Percentiles rank a stretch among this genome's conserved stretches.
Conservation (phyloP, 306 rosid genomes). For the Dryas drummondii region DNA sequence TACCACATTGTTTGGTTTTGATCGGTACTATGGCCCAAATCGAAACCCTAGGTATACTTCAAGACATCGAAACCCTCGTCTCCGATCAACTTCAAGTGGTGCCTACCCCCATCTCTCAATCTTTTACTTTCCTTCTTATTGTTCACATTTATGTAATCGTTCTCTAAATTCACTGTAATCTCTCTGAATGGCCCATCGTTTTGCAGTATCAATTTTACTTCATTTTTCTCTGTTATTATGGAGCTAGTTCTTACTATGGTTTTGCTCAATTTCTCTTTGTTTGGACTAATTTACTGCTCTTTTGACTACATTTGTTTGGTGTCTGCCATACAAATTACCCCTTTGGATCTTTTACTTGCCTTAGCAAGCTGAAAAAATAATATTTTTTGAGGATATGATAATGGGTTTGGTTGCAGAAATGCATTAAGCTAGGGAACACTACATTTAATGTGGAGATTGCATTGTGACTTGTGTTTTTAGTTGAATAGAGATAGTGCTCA, state of each 20-base stretch:
- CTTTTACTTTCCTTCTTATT: neutral
- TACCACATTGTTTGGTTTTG: no score
- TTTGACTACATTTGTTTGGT: neutral
- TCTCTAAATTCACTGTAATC: neutral
- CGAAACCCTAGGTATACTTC: constrained; percentile 61
- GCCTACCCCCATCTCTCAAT: constrained; percentile 12
- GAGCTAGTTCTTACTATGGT: neutral
- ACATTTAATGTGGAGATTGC: neutral
- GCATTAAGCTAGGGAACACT: neutral
- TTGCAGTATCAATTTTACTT: neutral
- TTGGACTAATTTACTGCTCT: neutral
- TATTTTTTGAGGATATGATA: neutral
- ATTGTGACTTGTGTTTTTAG: neutral
- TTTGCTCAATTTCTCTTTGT: neutral
- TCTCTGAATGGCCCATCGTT: neutral
- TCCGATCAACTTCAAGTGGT: constrained; percentile 91
- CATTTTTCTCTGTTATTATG: neutral
- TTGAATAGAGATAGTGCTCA: neutral
- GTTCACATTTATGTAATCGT: neutral
- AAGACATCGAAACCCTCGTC: constrained; percentile 66
- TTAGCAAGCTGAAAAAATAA: neutral
- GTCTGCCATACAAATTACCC: neutral
- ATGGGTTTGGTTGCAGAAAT: neutral
- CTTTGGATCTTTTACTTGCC: neutral
- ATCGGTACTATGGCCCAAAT: constrained; percentile 33